Evolutionary conservation across 2,329 filamentous ascomycete species (phyloP).

Genomic region (Aphanoascus verrucosus): DNA sequence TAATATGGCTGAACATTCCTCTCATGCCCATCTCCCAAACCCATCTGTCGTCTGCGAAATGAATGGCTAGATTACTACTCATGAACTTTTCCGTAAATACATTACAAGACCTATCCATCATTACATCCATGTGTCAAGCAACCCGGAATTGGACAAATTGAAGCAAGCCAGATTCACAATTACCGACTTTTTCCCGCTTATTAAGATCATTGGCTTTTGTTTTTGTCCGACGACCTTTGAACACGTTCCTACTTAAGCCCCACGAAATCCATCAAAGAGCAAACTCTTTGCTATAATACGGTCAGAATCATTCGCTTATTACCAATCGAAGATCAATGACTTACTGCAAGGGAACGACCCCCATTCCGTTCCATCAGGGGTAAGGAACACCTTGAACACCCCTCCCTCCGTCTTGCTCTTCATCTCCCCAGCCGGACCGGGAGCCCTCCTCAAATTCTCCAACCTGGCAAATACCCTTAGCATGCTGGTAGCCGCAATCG

Average conservation of each 20-base stretch:
- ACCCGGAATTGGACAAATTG: no score
- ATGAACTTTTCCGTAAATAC: not conserved
- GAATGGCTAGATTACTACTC: not conserved
- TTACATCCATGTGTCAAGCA: no score
- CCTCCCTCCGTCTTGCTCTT: conserved; percentile 33
- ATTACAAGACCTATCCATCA: no score
- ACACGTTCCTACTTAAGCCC: not conserved
- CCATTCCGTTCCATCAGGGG: conserved; percentile 4
- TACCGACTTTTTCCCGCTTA: no score
- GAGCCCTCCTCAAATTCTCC: conserved; percentile 37
- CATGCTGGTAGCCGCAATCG: conserved; percentile 33
- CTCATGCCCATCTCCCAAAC: not conserved
- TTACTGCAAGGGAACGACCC: conserved; percentile 10
- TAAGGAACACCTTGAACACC: conserved; percentile 15
- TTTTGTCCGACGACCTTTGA: no score
- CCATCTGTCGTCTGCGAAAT: not conserved
- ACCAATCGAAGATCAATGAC: not conserved
- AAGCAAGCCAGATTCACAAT: no score
- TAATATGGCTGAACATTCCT: not conserved
- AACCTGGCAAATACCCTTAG: conserved; percentile 36
- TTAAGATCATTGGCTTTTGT: no score
- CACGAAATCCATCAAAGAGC: not conserved
- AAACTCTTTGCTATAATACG: not conserved
- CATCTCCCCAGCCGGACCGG: conserved; percentile 37
- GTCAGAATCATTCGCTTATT: not conserved